Base-by-base conservation (phyloP, 2,329 filamentous ascomycete species). In the Cercospora zeina region DNA sequence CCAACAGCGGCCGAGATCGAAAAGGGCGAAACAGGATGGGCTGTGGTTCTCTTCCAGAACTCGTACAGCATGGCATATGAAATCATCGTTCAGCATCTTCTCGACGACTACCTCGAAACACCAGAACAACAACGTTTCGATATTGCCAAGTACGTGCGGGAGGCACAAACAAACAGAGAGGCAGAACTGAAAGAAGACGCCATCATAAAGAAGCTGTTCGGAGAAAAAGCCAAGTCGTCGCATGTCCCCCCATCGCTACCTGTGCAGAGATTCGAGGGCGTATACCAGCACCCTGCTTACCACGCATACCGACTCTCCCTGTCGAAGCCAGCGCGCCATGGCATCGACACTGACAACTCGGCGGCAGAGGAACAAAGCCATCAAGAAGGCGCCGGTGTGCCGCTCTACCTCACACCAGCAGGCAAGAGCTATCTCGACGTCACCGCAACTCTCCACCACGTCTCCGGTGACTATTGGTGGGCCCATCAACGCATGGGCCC, bases 41-140 rank as follows among this genome's bases (percentile, higher is more conserved):
- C 78, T 3, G 69, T 81, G 10, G 75, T 79, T 3, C 56, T 65
- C 8, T 66, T 70, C 60, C 67, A 69, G 57, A 72, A 71, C 36
- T 57, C 62, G 2, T 65, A 59, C 47, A 60, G 59, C 30, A 14
- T 49, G 13, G 59, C 56, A 11, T 39, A 56, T 21, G 34, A 57
- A 9, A 58, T 65, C n/a, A 53, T 60, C n/a, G 34, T 27, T 8
- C 59, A 53, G 36, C 36, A 60, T 30, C 36, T 65, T 2, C 55
- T 62, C 11, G 62, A 65, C 24, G n/a, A 59, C 11, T 42, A 47
- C 11, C 42, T 65, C 7, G 42, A 49, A 21, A 62, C 59, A 1
- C 62, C 62, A 14, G 31, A 37, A 5, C 3, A 16, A 1, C 50
- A 65, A 21, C 53, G 60, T 2, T 57, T 53, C 49, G 62, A 65